Conservation (phyloP, 805 yeast species). For the Candida tammaniensis region DNA sequence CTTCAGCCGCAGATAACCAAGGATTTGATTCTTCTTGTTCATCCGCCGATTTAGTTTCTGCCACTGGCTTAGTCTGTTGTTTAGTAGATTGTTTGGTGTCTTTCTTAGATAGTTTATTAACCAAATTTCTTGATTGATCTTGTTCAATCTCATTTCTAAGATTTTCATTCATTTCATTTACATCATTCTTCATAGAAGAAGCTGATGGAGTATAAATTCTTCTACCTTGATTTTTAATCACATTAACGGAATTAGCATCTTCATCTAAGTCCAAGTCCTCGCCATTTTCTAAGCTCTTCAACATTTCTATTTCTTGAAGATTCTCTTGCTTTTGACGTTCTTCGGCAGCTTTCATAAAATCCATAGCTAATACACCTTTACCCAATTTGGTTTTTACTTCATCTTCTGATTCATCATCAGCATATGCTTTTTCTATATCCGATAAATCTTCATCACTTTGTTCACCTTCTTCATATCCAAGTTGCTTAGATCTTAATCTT, state of each 20-base stretch:
- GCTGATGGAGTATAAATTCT: slow-evolving; percentile 72
- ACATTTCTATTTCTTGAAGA: slow-evolving; percentile 45
- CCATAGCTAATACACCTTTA: slow-evolving; percentile 92
- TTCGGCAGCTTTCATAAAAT: slow-evolving; percentile 91
- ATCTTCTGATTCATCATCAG: slow-evolving; percentile 32
- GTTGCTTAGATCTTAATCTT: slow-evolving; percentile 63
- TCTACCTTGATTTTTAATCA: slow-evolving; percentile 68
- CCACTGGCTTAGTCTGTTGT: slow-evolving; percentile 6
- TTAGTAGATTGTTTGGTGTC: slow-evolving; percentile 15
- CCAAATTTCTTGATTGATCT: slow-evolving; percentile 49
- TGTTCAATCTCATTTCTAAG: slow-evolving; percentile 44
- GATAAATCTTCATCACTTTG: slow-evolving; percentile 52
- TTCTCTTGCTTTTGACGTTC: slow-evolving; percentile 62
- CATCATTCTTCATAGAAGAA: slow-evolving; percentile 33
- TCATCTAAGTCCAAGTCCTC: slow-evolving; percentile 37
- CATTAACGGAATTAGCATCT: slow-evolving; percentile 44
- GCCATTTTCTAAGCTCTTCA: slow-evolving; percentile 48
- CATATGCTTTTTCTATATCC: slow-evolving; percentile 42
- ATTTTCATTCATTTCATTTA: slow-evolving; percentile 32
- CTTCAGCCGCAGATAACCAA: slow-evolving; percentile 28
- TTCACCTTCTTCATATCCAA: slow-evolving; percentile 59
- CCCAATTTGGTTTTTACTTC: slow-evolving; percentile 51
- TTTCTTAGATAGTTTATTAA: slow-evolving; percentile 31
- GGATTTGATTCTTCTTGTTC: slow-evolving; percentile 26
- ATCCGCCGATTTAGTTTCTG: slow-evolving; percentile 9